phyloP scores from a whole-genome alignment of 2,329 filamentous ascomycete species.

The Aureobasidium subglaciale region DNA sequence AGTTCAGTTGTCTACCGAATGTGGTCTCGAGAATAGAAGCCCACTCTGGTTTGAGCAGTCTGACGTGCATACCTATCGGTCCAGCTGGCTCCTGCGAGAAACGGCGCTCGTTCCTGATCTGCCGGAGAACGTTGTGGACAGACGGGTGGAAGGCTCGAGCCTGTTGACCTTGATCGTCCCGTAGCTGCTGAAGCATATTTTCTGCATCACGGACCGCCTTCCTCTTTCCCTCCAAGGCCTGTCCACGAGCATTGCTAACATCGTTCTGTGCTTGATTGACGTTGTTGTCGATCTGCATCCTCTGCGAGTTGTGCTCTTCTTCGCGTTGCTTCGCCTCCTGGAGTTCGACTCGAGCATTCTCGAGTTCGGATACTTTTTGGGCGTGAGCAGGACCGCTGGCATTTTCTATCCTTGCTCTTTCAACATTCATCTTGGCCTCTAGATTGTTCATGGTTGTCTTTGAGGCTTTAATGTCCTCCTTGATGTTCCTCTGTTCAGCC shows the following conservation, averaged over 20 bases:
- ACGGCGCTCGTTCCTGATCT: conserved; percentile 61
- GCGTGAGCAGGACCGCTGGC: conserved; percentile 64
- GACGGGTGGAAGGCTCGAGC: conserved; percentile 58
- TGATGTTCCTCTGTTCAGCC: conserved; percentile 59
- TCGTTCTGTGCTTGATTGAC: conserved; percentile 30
- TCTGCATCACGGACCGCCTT: conserved; percentile 34
- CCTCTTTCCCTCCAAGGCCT: conserved; percentile 22
- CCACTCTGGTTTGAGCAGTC: conserved; percentile 74
- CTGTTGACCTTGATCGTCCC: conserved; percentile 51
- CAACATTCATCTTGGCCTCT: conserved; percentile 43
- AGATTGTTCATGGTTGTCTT: conserved; percentile 37
- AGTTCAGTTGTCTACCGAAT: conserved; percentile 62
- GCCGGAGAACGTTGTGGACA: conserved; percentile 56
- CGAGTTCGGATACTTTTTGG: conserved; percentile 52
- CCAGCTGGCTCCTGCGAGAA: conserved; percentile 72
- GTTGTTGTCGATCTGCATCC: conserved; percentile 32
- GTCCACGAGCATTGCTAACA: conserved; percentile 28
- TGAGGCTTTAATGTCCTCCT: conserved; percentile 49
- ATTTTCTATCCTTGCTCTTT: conserved; percentile 52
- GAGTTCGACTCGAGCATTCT: conserved; percentile 39
- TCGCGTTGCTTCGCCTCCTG: conserved; percentile 38
- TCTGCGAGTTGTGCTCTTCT: conserved; percentile 37
- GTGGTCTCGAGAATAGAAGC: conserved; percentile 70
- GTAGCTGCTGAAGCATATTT: conserved; percentile 44
- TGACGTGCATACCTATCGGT: conserved; percentile 72